phyloP scores from a whole-genome alignment of 208 protist genomes.

The Leishmania tropica region DNA sequence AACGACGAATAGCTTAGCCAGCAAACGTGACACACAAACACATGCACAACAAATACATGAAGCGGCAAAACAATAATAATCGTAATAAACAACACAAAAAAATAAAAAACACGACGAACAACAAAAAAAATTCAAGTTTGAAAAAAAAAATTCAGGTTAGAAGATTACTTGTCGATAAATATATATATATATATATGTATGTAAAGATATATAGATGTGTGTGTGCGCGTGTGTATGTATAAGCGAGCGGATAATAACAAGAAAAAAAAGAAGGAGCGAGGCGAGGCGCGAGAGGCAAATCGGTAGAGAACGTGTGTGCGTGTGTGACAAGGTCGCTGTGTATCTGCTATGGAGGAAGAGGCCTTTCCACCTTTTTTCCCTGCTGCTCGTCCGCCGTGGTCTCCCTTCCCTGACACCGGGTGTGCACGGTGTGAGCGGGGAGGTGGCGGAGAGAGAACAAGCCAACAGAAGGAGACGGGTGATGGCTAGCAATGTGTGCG shows the following conservation, averaged over 20 bases:
- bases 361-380: background rate
- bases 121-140: background rate
- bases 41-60: background rate
- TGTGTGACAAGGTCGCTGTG: background rate
- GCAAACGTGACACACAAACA: background rate
- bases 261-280: too few species aligned
- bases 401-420: background rate
- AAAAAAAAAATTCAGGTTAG: background rate
- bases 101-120: background rate
- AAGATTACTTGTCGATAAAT: background rate
- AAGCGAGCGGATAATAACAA: background rate
- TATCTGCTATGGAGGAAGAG: too few species aligned
- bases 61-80: too few species aligned
- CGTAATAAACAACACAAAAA: background rate
- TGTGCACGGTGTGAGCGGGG: background rate
- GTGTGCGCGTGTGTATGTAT: background rate
- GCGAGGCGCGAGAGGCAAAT: too few species aligned
- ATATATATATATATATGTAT: background rate
- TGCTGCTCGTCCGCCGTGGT: background rate
- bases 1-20: background rate
- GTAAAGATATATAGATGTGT: too few species aligned
- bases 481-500: background rate
- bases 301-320: background rate
- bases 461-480: background rate
- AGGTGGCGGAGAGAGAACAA: background rate